phyloP scores from a whole-genome alignment of 306 rosid genomes.

The Quercus aquifolioides region DNA sequence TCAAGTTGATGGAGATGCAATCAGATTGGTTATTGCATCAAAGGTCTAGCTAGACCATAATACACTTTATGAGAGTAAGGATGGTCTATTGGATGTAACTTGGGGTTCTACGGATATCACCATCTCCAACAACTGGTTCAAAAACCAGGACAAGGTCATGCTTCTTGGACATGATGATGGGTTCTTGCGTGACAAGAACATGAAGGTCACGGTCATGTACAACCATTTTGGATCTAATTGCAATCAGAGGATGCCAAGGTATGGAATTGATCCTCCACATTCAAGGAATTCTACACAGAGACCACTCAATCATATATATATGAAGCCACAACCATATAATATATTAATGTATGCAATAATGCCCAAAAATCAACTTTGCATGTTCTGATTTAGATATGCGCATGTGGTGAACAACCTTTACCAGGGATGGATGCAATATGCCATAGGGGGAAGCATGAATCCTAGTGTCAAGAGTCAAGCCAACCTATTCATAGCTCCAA shows the following conservation, averaged over 20 bases:
- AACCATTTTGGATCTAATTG: conserved; percentile 10
- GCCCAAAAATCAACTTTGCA: background rate
- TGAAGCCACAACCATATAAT: too few species aligned
- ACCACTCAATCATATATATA: too few species aligned
- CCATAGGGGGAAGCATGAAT: background rate
- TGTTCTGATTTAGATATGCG: background rate
- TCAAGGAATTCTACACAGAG: too few species aligned
- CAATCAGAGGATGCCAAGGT: conserved; percentile 1
- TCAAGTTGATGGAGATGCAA: background rate
- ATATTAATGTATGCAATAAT: too few species aligned
- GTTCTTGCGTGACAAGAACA: background rate
- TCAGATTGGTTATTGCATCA: background rate
- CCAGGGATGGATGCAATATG: background rate
- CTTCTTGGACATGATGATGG: background rate
- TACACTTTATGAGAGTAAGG: background rate
- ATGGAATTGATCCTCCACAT: too few species aligned
- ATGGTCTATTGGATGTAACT: background rate
- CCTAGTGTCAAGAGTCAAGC: conserved; percentile 36
- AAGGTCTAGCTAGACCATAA: background rate
- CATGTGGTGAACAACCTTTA: conserved; percentile 7
- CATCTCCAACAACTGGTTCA: conserved; percentile 3
- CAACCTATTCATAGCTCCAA: conserved; percentile 44
- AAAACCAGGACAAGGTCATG: background rate
- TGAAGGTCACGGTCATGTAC: background rate
- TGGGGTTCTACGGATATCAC: background rate